phyloP scores from a whole-genome alignment of 345 rosid genomes.

The Cardamine resedifolia region DNA sequence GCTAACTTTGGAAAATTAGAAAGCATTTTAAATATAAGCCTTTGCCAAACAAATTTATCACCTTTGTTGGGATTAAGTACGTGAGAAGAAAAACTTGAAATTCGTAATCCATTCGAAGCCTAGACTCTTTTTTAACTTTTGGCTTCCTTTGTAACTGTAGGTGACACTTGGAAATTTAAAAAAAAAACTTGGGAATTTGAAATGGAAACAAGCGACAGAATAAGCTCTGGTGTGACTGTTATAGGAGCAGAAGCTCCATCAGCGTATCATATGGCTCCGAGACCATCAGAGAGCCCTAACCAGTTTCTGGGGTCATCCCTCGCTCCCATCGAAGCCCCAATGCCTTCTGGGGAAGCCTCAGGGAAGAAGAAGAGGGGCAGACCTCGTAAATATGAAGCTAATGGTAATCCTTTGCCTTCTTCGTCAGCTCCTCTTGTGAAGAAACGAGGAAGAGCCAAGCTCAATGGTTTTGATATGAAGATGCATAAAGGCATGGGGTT shows the following conservation, averaged over 20 bases:
- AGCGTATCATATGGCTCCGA: conserved; percentile 60
- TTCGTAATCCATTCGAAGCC: neutral
- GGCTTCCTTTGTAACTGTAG: conserved; percentile 19
- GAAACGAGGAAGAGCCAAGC: conserved; percentile 51
- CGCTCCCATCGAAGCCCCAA: conserved; percentile 36
- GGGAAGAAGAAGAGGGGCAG: conserved; percentile 87
- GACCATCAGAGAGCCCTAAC: conserved; percentile 49
- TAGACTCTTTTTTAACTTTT: neutral
- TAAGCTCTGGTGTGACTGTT: conserved; percentile 62
- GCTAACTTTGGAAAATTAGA: neutral
- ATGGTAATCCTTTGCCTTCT: conserved; percentile 63
- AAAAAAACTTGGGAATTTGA: neutral
- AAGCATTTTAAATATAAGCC: neutral
- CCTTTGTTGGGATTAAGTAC: conserved; percentile 2
- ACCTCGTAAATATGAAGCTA: conserved; percentile 79
- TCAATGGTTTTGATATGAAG: conserved; percentile 49
- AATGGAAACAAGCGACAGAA: conserved; percentile 64
- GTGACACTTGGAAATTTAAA: neutral
- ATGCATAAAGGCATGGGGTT: conserved; percentile 49
- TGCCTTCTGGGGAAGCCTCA: conserved; percentile 41
- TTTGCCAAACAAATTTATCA: neutral
- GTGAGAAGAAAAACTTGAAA: neutral
- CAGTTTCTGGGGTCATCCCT: conserved; percentile 43
- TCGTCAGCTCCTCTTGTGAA: conserved; percentile 49
- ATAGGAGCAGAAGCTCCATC: conserved; percentile 83